phyloP scores from a whole-genome alignment of 768 basidiomycete genomes.

The Naganishia vishniacii region DNA sequence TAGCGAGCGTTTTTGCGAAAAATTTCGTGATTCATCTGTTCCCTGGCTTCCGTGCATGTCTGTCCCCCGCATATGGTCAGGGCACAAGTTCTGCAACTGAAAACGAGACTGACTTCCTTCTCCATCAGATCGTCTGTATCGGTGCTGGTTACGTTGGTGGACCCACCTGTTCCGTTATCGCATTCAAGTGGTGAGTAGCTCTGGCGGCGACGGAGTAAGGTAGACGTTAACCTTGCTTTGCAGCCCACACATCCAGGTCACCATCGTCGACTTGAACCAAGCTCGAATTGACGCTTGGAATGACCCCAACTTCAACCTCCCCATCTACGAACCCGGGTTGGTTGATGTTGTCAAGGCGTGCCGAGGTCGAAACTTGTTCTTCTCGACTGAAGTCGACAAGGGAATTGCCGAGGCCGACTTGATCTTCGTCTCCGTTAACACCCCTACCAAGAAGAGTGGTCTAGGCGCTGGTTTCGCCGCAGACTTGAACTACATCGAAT shows the following conservation, averaged over 20 bases:
- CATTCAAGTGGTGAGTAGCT: constrained; percentile 13
- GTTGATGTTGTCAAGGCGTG: constrained; percentile 80
- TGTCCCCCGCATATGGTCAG: no score
- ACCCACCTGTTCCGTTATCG: constrained; percentile 87
- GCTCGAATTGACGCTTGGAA: constrained; percentile 96
- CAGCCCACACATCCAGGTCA: constrained; percentile 77
- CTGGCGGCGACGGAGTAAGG: not conserved
- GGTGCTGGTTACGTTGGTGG: constrained; percentile 74
- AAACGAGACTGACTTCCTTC: not conserved
- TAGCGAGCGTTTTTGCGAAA: no score
- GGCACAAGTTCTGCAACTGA: no score
- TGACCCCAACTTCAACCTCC: constrained; percentile 66
- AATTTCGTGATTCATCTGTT: no score
- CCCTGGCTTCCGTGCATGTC: no score
- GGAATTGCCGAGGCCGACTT: constrained; percentile 91
- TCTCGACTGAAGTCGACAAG: constrained; percentile 89
- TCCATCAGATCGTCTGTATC: constrained; percentile 32
- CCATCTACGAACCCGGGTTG: constrained; percentile 97
- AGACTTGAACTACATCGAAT: constrained; percentile 96
- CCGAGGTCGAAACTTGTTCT: constrained; percentile 92
- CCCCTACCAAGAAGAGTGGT: constrained; percentile 96
- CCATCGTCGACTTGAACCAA: constrained; percentile 96
- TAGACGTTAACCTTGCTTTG: not conserved
- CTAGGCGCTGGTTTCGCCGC: constrained; percentile 97
- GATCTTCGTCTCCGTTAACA: constrained; percentile 97